Conservation (phyloP, 805 yeast species). For the Vanderwaltozyma tropicalis region DNA sequence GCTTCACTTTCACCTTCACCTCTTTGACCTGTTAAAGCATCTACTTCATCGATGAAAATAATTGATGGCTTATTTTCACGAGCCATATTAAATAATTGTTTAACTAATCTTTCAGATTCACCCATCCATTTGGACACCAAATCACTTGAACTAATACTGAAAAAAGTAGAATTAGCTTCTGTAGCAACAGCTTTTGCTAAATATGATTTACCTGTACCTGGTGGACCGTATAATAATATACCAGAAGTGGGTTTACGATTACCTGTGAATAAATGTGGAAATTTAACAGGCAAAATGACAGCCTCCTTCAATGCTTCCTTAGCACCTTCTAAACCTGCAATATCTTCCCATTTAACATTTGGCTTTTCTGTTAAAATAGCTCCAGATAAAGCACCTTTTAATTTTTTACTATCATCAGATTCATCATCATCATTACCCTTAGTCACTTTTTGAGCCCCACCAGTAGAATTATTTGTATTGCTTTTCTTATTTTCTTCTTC, state of each 20-base stretch:
- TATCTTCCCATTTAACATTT: constrained; percentile 86
- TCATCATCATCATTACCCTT: constrained; percentile 47
- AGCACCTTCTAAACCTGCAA: constrained; percentile 92
- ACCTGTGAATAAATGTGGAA: constrained; percentile 92
- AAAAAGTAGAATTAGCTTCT: constrained; percentile 93
- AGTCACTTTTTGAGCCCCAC: constrained; percentile 41
- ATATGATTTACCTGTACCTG: constrained; percentile 97
- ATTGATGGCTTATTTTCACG: constrained; percentile 92
- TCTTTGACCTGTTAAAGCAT: constrained; percentile 94
- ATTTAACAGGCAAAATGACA: constrained; percentile 88
- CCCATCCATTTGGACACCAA: constrained; percentile 99
- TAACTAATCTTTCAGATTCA: constrained; percentile 90
- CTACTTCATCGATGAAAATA: constrained; percentile 95
- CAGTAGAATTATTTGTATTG: constrained; percentile 39
- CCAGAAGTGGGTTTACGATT: constrained; percentile 90
- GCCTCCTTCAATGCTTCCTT: constrained; percentile 96
- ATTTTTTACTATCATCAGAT: constrained; percentile 76
- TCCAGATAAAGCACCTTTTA: constrained; percentile 83
- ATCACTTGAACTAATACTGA: constrained; percentile 92
- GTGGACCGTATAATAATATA: constrained; percentile 80
- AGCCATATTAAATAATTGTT: constrained; percentile 91
- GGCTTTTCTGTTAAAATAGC: constrained; percentile 90
- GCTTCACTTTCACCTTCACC: constrained; percentile 98
- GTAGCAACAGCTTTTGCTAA: constrained; percentile 98
- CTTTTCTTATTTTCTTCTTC: constrained; percentile 35